These are phyloP conservation scores for Pneumocystis wakefieldiae DNA, from an alignment of 1,139 yeast genomes.

Conservation along the genomic window DNA sequence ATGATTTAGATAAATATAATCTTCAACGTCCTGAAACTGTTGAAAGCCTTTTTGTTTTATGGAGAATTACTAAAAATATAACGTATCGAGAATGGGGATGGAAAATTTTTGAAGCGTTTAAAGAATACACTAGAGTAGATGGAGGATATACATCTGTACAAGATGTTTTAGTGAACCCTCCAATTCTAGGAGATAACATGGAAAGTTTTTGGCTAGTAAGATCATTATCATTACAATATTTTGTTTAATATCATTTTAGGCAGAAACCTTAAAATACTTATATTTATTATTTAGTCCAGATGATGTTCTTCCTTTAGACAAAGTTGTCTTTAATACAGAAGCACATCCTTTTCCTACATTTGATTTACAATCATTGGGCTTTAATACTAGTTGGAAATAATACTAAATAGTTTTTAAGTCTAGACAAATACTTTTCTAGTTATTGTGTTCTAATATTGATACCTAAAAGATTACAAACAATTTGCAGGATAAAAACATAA, in stretches of 20 bases:
- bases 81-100: conserved; percentile 77
- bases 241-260: conserved; percentile 19
- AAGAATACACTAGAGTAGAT: conserved; percentile 41
- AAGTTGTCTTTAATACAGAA: conserved; percentile 74
- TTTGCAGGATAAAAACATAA: not conserved
- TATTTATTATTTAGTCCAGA: conserved; percentile 48
- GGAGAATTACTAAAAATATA: conserved; percentile 64
- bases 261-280: conserved; percentile 81
- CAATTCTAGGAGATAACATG: conserved; percentile 48
- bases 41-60: conserved; percentile 69
- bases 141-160: conserved; percentile 49
- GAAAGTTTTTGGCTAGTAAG: conserved; percentile 70
- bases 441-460: not conserved
- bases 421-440: not conserved
- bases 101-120: conserved; percentile 63
- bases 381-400: not conserved
- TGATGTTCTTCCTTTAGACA: conserved; percentile 23
- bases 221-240: not conserved
- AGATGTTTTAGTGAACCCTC: conserved; percentile 43
- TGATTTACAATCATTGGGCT: not conserved
- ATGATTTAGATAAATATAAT: conserved; percentile 62
- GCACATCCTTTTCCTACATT: conserved; percentile 50
- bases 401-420: not conserved
- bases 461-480: not conserved
- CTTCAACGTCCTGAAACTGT: conserved; percentile 91